Percentiles rank a stretch among this genome's conserved stretches.
These are phyloP conservation scores for Brasilioporus rufonigricans DNA, from an alignment of 768 basidiomycete genomes.

Conservation along the genomic window DNA sequence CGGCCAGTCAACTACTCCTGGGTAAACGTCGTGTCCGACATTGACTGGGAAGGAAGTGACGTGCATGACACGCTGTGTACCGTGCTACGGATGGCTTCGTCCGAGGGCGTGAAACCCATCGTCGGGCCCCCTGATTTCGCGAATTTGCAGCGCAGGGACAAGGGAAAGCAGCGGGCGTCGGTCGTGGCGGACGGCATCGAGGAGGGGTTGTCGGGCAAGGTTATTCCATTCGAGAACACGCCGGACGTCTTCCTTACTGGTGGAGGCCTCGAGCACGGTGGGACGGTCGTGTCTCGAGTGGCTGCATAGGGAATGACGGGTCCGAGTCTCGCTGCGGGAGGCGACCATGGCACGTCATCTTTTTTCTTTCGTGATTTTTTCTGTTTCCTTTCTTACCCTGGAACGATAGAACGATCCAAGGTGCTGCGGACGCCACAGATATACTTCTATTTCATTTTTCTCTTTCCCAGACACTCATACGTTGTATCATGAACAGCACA, in stretches of 20 bases:
- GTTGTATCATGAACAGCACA: slow-evolving; percentile 11
- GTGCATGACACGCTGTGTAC: slow-evolving; percentile 51
- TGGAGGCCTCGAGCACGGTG: slow-evolving; percentile 31
- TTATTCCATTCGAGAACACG: slow-evolving; percentile 36
- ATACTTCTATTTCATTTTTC: slow-evolving; percentile 10
- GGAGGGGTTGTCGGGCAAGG: slow-evolving; percentile 23
- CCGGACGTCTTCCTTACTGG: slow-evolving; percentile 29
- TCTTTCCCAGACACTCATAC: neutral
- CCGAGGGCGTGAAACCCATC: slow-evolving; percentile 31
- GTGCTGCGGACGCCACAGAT: slow-evolving; percentile 16
- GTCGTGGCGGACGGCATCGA: slow-evolving; percentile 13
- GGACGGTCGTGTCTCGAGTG: slow-evolving; percentile 37
- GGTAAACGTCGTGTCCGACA: slow-evolving; percentile 77
- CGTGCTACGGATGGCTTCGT: slow-evolving; percentile 37
- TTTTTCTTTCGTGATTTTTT: neutral
- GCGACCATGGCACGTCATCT: neutral
- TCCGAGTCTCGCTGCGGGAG: neutral
- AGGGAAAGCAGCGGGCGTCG: slow-evolving; percentile 29
- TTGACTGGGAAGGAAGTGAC: slow-evolving; percentile 81
- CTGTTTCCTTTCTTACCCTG: slow-evolving; percentile 1
- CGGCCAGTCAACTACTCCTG: slow-evolving; percentile 72
- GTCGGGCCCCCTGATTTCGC: slow-evolving; percentile 24
- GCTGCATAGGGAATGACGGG: slow-evolving; percentile 17
- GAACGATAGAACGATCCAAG: neutral
- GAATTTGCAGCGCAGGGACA: slow-evolving; percentile 11